Conservation (phyloP, 2,329 filamentous ascomycete species). For the Aspergillus brasiliensis region DNA sequence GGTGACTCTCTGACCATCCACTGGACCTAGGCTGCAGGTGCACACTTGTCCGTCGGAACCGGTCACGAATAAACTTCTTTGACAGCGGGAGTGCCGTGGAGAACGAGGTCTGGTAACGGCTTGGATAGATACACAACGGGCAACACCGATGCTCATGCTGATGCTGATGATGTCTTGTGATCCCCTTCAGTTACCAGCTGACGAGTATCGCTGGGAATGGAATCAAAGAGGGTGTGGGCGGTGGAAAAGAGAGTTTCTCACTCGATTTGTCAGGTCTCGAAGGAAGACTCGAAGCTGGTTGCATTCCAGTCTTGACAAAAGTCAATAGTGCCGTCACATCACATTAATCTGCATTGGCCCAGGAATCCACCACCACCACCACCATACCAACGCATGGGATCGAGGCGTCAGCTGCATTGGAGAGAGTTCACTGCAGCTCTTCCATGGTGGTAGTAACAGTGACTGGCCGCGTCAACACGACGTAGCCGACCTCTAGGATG, state of each 20-base stretch:
- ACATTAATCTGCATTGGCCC: conserved; percentile 11
- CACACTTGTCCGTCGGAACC: background rate
- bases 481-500: background rate
- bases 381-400: background rate
- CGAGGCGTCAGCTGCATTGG: background rate
- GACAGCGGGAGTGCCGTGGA: conserved; percentile 2
- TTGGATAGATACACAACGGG: background rate
- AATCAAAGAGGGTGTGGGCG: background rate
- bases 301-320: background rate
- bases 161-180: background rate
- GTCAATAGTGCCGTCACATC: conserved; percentile 14
- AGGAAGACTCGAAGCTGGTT: background rate
- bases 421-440: background rate
- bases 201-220: background rate
- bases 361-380: background rate
- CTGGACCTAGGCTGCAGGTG: background rate
- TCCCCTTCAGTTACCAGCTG: background rate
- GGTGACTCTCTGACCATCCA: background rate
- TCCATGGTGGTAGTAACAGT: background rate
- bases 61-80: conserved; percentile 7
- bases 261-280: conserved; percentile 5
- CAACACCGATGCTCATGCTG: background rate
- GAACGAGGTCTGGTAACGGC: conserved; percentile 5
- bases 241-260: background rate
- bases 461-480: conserved; percentile 9